These are phyloP conservation scores for Cladophialophora chaetospira DNA, from an alignment of 2,329 filamentous ascomycete genomes.

Conservation along the genomic window DNA sequence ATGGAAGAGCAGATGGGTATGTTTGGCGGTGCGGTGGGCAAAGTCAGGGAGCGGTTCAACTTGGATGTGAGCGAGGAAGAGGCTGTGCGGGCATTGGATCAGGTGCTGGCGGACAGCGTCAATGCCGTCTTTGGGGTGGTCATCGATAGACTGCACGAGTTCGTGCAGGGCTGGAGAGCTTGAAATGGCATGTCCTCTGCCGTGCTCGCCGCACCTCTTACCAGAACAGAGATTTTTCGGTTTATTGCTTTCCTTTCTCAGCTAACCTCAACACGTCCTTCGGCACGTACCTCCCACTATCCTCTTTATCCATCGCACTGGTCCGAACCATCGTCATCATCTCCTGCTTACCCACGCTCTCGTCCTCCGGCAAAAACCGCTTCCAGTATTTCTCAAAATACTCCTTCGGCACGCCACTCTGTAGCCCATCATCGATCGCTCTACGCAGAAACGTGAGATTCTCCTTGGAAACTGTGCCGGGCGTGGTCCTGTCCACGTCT, in stretches of 20 bases:
- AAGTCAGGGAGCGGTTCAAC: conserved; percentile 93
- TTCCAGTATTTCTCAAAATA: conserved; percentile 1
- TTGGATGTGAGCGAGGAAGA: conserved; percentile 90
- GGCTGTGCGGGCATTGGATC: conserved; percentile 82
- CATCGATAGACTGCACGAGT: conserved; percentile 91
- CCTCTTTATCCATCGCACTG: not conserved
- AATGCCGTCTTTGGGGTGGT: conserved; percentile 89
- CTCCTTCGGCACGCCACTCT: not conserved
- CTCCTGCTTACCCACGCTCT: not conserved
- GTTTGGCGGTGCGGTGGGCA: conserved; percentile 67
- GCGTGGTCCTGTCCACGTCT: not conserved
- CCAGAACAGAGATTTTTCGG: not conserved
- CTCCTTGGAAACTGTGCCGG: not conserved
- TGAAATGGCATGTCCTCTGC: too few species aligned
- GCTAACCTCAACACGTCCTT: not conserved
- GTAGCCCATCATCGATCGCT: not conserved
- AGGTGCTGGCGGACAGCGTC: conserved; percentile 85
- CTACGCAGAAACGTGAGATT: not conserved
- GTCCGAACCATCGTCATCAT: not conserved
- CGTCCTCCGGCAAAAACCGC: not conserved
- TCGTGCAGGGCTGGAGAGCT: conserved; percentile 88
- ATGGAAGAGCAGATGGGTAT: conserved; percentile 73
- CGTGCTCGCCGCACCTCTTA: too few species aligned
- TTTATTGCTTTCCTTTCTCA: not conserved
- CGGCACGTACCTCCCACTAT: not conserved